Evolutionary conservation across 352 stramenopile species (phyloP).

Genomic region (Phytopythium chamaehyphon): DNA sequence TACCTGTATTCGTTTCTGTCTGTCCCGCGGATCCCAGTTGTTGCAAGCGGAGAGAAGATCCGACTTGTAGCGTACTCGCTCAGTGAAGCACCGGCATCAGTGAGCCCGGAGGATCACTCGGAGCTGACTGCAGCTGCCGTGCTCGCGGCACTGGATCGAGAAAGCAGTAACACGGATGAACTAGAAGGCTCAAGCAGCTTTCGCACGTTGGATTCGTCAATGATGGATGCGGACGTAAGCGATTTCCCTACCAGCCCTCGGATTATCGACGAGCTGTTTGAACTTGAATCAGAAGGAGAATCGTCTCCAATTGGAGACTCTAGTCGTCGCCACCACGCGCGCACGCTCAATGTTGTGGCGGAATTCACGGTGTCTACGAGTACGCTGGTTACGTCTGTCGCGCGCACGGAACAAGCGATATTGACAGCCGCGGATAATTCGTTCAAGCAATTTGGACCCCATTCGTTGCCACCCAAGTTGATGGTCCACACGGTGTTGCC

Average conservation of each 20-base stretch:
- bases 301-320: constrained; percentile 37
- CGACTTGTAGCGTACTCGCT: constrained; percentile 74
- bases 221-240: constrained; percentile 38
- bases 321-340: constrained; percentile 2
- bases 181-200: constrained; percentile 30
- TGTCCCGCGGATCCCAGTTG: constrained; percentile 71
- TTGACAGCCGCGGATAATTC: constrained; percentile 66
- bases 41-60: constrained; percentile 54
- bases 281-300: constrained; percentile 64
- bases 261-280: constrained; percentile 80
- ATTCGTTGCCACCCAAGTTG: constrained; percentile 57
- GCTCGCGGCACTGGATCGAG: constrained; percentile 62
- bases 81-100: constrained; percentile 26
- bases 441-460: constrained; percentile 62
- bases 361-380: constrained; percentile 76
- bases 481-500: constrained; percentile 78
- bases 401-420: constrained; percentile 54
- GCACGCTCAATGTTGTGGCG: constrained; percentile 52
- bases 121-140: constrained; percentile 72
- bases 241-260: constrained; percentile 31
- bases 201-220: constrained; percentile 44
- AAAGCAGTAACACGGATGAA: constrained; percentile 37
- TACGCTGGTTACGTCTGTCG: constrained; percentile 54
- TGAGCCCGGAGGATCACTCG: constrained; percentile 55
- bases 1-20: constrained; percentile 81